Evolutionary conservation across 2,329 filamentous ascomycete genomes (phyloP), one percentile per base, ranked within the genome.

Genomic region (Podosphaera aphanis): DNA sequence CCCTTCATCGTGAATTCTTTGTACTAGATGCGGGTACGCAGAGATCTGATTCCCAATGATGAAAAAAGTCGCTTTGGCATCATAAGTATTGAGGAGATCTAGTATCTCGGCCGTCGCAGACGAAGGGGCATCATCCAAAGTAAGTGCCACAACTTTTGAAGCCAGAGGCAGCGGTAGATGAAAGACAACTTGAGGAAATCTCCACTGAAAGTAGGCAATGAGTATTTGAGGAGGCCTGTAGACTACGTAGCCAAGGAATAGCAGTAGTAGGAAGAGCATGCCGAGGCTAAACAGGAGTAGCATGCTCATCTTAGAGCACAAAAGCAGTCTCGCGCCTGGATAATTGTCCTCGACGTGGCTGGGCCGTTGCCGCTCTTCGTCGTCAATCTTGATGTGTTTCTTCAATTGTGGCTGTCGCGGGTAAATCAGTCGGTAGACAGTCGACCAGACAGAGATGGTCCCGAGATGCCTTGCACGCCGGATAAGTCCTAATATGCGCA

Each of bases 91-190:
- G n/a, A 93, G 66, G 0, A 83, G 63, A 38, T 73, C 63, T 46
- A 85, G 63, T 48, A 93, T 85, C 47, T 77, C 72, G 39, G 62
- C 57, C 1, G 85, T 92, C 59, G 82, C 69, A 38, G 69, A 62
- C 1, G 80, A 86, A 0, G 85, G 85, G 23, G 77, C 80, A 62
- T 93, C 85, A 64, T 93, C 85, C 55, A 93, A 79, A 1, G 83
- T 93, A 35, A 94, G 67, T 0, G 83, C 85, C 16, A 93, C 68
- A 21, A 88, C 62, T 56, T 78, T 82, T 7, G 63, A 54, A 1
- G 70, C 68, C n/a, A 13, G 10, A 23, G 60, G 55, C 23, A 81
- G 68, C 5, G 60, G 55, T 23, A 81, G 69, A 52, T 82, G 77
- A 68, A 80, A 93, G 13, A 93, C 67, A 2, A 92, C 79, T 54